Percentiles rank a stretch among this genome's conserved stretches.
These are phyloP conservation scores for Comarum palustre DNA, from an alignment of 306 rosid genomes.

Conservation along the genomic window DNA sequence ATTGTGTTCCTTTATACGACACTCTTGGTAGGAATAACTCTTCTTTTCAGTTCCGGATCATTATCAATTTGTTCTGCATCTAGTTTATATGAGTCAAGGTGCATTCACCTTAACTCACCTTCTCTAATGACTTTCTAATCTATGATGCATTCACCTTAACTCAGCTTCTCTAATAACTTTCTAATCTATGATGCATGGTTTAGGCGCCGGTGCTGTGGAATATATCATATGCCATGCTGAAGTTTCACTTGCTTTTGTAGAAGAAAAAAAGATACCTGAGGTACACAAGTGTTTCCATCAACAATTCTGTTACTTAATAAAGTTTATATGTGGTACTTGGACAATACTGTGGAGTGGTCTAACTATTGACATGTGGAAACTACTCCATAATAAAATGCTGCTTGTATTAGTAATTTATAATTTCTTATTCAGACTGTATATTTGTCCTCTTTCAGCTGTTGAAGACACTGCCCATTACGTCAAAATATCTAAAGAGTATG, in stretches of 20 bases:
- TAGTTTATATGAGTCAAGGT: constrained; percentile 1
- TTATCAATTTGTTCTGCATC: not conserved
- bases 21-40: constrained; percentile 65
- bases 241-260: constrained; percentile 68
- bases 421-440: constrained; percentile 19
- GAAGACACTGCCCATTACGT: constrained; percentile 66
- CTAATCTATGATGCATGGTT: constrained; percentile 27
- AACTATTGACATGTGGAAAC: not conserved
- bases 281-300: constrained; percentile 29
- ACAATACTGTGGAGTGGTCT: not conserved
- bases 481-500: constrained; percentile 68
- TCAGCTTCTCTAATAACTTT: constrained; percentile 11
- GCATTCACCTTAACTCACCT: not conserved
- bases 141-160: constrained; percentile 19
- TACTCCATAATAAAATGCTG: not conserved
- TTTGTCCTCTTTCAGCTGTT: constrained; percentile 53
- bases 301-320: not conserved
- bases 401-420: not conserved
- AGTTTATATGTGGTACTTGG: not conserved
- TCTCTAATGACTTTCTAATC: constrained; percentile 22
- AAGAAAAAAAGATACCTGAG: constrained; percentile 86
- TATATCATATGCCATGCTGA: constrained; percentile 83
- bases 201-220: constrained; percentile 90
- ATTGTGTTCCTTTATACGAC: constrained; percentile 91
- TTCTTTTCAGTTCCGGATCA: constrained; percentile 20